A percentile compares a stretch with the other conserved stretches of the same genome.
Conservation (phyloP, 768 basidiomycete genomes). For the Tephrocybe sp. region DNA sequence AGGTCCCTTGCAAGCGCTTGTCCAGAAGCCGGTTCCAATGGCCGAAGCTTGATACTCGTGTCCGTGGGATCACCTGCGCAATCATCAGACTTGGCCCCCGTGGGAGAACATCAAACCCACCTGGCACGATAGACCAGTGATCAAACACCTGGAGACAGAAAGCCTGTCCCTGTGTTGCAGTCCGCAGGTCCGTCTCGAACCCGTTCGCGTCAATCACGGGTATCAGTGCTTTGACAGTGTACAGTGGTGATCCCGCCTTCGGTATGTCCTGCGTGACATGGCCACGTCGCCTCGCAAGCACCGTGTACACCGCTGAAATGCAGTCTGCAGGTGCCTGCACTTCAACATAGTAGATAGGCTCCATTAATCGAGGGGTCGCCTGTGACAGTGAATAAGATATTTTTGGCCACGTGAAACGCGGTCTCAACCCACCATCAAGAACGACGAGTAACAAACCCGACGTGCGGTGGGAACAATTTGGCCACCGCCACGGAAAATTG, state of each 20-base stretch:
- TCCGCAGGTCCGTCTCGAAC: constrained; percentile 96
- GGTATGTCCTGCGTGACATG: constrained; percentile 98
- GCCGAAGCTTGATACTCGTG: constrained; percentile 93
- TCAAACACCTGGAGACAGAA: constrained; percentile 98
- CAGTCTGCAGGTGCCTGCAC: constrained; percentile 99
- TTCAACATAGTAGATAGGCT: constrained; percentile 98
- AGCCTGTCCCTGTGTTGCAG: constrained; percentile 98
- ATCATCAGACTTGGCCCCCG: constrained; percentile 14
- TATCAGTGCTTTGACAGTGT: constrained; percentile 97
- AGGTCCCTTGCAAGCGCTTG: constrained; percentile 94
- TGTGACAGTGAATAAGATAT: constrained; percentile 27
- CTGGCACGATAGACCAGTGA: constrained; percentile 99
- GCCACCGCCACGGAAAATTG: constrained; percentile 97
- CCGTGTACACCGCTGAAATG: constrained; percentile 97
- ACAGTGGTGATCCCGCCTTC: constrained; percentile 96
- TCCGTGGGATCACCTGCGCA: constrained; percentile 91
- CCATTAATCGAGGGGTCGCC: constrained; percentile 95
- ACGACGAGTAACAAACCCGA: constrained; percentile 98
- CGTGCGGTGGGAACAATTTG: constrained; percentile 99
- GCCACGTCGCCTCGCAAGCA: constrained; percentile 97
- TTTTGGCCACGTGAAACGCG: constrained; percentile 6
- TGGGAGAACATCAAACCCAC: constrained; percentile 44
- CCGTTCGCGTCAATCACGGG: constrained; percentile 99
- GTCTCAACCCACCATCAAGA: constrained; percentile 79
- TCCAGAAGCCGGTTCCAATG: constrained; percentile 95